These are phyloP conservation scores for Rhamnella rubrinervis DNA, from an alignment of 331 rosid species.

Conservation along the genomic window DNA sequence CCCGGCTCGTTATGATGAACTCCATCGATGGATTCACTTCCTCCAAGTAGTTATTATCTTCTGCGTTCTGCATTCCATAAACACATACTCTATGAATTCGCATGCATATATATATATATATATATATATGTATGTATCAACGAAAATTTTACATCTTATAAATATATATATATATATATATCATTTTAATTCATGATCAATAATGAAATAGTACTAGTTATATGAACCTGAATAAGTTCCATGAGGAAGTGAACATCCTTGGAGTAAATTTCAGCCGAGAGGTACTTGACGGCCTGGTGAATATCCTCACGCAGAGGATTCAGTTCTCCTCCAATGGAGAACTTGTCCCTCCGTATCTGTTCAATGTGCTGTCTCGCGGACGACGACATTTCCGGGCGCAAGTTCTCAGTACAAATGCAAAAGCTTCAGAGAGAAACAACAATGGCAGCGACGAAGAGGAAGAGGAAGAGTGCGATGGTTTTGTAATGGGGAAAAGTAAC, in stretches of 20 bases:
- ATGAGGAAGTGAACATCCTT: constrained; percentile 53
- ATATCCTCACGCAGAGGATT: constrained; percentile 50
- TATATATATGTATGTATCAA: not conserved
- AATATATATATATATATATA: too few species aligned
- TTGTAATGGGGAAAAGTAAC: not conserved
- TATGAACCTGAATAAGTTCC: constrained; percentile 60
- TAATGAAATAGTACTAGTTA: too few species aligned
- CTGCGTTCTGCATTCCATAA: constrained; percentile 58
- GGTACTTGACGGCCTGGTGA: constrained; percentile 58
- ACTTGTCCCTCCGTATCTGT: constrained; percentile 44
- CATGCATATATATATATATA: too few species aligned
- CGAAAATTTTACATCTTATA: too few species aligned
- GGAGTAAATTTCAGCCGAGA: constrained; percentile 68
- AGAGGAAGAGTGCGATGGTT: not conserved
- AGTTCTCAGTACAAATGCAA: not conserved
- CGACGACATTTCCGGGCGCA: constrained; percentile 15
- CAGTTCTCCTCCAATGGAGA: constrained; percentile 47
- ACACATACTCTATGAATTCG: not conserved
- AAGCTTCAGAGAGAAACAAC: too few species aligned
- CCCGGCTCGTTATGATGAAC: constrained; percentile 62
- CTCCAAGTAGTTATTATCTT: constrained; percentile 61
- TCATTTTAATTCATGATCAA: too few species aligned
- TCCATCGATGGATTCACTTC: constrained; percentile 54
- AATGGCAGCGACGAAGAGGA: not conserved
- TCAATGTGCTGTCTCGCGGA: constrained; percentile 49